Percentiles rank a stretch among this genome's conserved stretches.
Conservation (phyloP, 148 eudicot genomes). For the Camellia japonica region DNA sequence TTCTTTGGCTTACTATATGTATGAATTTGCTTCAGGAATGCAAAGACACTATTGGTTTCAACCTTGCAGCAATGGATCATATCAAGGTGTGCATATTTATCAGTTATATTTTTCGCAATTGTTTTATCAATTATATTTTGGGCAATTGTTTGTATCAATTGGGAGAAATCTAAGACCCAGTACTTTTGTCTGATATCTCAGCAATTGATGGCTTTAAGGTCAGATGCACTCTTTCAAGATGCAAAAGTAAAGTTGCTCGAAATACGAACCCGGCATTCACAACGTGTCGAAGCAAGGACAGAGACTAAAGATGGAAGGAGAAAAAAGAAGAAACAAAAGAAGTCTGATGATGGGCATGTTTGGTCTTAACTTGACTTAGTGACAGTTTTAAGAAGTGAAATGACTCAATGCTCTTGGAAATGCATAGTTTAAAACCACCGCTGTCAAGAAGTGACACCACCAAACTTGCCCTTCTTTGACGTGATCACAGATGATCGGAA, state of each 20-base stretch:
- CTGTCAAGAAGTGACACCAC: neutral
- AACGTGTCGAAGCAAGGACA: constrained; percentile 44
- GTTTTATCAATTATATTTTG: neutral
- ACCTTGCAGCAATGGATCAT: constrained; percentile 98
- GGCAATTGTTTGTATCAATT: neutral
- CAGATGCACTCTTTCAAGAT: constrained; percentile 78
- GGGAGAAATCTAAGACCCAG: neutral
- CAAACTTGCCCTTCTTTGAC: neutral
- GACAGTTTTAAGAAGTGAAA: neutral
- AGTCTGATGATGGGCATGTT: constrained; percentile 60
- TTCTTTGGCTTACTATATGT: constrained; percentile 1
- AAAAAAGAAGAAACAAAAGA: constrained; percentile 79
- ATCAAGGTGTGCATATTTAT: constrained; percentile 52
- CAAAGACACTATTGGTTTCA: constrained; percentile 86
- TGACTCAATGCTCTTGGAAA: neutral
- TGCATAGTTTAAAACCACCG: neutral
- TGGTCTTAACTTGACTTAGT: constrained; percentile 37
- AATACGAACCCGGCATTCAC: constrained; percentile 55
- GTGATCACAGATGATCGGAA: neutral
- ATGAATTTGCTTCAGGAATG: constrained; percentile 55
- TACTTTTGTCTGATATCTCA: constrained; percentile 28
- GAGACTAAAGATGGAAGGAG: constrained; percentile 51
- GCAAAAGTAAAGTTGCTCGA: constrained; percentile 72
- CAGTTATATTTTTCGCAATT: neutral
- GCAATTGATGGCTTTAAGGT: constrained; percentile 78